Percentiles rank a stretch among this genome's conserved stretches.
These are phyloP conservation scores for Cetradonia linearis DNA, from an alignment of 495 filamentous ascomycete genomes.

Conservation along the genomic window DNA sequence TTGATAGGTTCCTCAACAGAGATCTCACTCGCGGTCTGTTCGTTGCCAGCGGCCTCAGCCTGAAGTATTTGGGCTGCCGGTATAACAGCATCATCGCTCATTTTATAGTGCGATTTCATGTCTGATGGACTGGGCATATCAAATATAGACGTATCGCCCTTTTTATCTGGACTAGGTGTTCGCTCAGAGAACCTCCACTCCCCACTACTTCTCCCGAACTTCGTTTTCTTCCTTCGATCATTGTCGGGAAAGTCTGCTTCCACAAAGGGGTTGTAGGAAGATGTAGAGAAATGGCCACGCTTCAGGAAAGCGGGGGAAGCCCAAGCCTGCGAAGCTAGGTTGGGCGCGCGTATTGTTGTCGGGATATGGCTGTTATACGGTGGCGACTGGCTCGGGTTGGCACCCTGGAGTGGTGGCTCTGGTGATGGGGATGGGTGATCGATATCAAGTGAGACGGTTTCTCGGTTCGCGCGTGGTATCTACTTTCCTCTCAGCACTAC, in stretches of 20 bases:
- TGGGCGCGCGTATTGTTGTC: slow-evolving; percentile 3
- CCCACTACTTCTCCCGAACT: slow-evolving; percentile 56
- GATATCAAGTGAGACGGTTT: slow-evolving; percentile 36
- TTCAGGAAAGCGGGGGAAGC: slow-evolving; percentile 71
- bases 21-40: not conserved
- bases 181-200: slow-evolving; percentile 64
- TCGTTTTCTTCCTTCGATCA: slow-evolving; percentile 59
- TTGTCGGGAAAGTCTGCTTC: slow-evolving; percentile 54
- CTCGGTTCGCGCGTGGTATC: slow-evolving; percentile 31
- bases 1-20: not conserved
- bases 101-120: not conserved
- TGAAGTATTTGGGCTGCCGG: not conserved
- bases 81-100: not conserved
- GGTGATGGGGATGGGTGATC: slow-evolving; percentile 33
- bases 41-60: not conserved
- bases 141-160: slow-evolving; percentile 30
- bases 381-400: slow-evolving; percentile 15
- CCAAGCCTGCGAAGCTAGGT: slow-evolving; percentile 37
- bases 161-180: slow-evolving; percentile 53
- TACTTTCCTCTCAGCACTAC: slow-evolving; percentile 13
- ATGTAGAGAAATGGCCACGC: slow-evolving; percentile 47
- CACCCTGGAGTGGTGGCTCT: slow-evolving; percentile 12
- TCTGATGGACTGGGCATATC: slow-evolving; percentile 25
- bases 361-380: slow-evolving; percentile 8
- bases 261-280: slow-evolving; percentile 55